Percentiles rank a stretch among this genome's conserved stretches.
Evolutionary conservation across 805 yeast species (phyloP).

Genomic region (Candida germanica): DNA sequence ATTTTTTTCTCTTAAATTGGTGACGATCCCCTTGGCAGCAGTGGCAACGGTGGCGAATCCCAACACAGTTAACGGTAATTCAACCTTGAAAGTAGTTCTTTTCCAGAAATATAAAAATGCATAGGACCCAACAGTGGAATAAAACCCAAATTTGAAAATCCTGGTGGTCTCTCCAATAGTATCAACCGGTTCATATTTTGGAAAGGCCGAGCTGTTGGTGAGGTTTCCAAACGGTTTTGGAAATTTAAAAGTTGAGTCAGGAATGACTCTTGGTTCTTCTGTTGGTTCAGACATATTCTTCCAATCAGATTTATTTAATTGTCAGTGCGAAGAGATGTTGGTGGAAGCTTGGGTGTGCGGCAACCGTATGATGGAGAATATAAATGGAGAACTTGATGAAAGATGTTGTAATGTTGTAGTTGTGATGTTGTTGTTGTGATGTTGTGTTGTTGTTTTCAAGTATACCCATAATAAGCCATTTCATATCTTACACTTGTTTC

Average conservation of each 20-base stretch:
- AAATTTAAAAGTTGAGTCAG: constrained; percentile 39
- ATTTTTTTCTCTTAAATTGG: constrained; percentile 61
- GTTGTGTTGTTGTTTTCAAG: too few species aligned
- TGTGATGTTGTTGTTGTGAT: too few species aligned
- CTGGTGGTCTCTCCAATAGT: constrained; percentile 49
- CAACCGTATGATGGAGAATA: too few species aligned
- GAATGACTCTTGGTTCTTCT: constrained; percentile 13
- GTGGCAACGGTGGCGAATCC: constrained; percentile 51
- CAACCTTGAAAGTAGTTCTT: constrained; percentile 41
- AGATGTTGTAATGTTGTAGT: too few species aligned
- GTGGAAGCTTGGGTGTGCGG: not conserved
- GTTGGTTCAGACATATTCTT: constrained; percentile 4
- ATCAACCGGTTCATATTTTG: constrained; percentile 53
- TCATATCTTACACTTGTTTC: too few species aligned
- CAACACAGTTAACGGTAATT: constrained; percentile 36
- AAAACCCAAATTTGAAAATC: constrained; percentile 44
- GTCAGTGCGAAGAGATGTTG: not conserved
- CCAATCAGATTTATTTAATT: too few species aligned
- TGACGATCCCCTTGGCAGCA: constrained; percentile 44
- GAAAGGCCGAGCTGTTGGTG: constrained; percentile 38
- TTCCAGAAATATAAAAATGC: constrained; percentile 43
- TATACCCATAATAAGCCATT: too few species aligned
- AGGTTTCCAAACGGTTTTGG: constrained; percentile 42
- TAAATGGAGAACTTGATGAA: too few species aligned
- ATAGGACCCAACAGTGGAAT: constrained; percentile 50